Conservation (phyloP, 352 stramenopile genomes). For the Globisporangium spinosum region DNA sequence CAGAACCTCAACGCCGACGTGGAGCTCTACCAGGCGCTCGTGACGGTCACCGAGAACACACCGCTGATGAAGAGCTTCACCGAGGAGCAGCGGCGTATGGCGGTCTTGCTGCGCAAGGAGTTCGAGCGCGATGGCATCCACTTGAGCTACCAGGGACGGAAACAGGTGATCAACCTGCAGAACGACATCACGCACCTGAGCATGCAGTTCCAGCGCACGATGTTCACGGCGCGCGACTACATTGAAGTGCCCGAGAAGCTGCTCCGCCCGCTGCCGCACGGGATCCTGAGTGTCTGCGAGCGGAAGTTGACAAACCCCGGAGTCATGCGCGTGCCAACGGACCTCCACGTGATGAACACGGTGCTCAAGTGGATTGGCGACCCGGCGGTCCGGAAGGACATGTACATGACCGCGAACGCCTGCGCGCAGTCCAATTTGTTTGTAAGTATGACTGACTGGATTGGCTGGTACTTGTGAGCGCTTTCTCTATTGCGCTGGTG, state of each 20-base stretch:
- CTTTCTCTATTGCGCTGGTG: background rate
- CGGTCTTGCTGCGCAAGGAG: slow-evolving; percentile 84
- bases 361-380: slow-evolving; percentile 89
- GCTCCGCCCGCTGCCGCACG: slow-evolving; percentile 56
- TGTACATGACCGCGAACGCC: slow-evolving; percentile 89
- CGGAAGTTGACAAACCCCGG: slow-evolving; percentile 61
- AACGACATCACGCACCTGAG: slow-evolving; percentile 85
- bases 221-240: slow-evolving; percentile 57
- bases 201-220: slow-evolving; percentile 89
- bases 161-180: slow-evolving; percentile 84
- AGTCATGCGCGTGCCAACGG: slow-evolving; percentile 67
- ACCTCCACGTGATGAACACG: slow-evolving; percentile 88
- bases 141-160: slow-evolving; percentile 63
- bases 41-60: slow-evolving; percentile 55
- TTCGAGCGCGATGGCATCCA: slow-evolving; percentile 96
- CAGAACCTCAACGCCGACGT: slow-evolving; percentile 92
- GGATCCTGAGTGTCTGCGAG: slow-evolving; percentile 53
- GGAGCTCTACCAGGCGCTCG: slow-evolving; percentile 86
- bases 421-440: slow-evolving; percentile 69
- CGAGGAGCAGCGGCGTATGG: slow-evolving; percentile 90
- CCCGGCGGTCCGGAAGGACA: slow-evolving; percentile 74
- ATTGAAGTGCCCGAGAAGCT: slow-evolving; percentile 59
- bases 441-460: slow-evolving; percentile 15
- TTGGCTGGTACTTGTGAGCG: background rate
- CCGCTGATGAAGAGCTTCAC: slow-evolving; percentile 58